Base-by-base conservation (phyloP, 2,329 filamentous ascomycete species). In the Pseudogymnoascus sp. region DNA sequence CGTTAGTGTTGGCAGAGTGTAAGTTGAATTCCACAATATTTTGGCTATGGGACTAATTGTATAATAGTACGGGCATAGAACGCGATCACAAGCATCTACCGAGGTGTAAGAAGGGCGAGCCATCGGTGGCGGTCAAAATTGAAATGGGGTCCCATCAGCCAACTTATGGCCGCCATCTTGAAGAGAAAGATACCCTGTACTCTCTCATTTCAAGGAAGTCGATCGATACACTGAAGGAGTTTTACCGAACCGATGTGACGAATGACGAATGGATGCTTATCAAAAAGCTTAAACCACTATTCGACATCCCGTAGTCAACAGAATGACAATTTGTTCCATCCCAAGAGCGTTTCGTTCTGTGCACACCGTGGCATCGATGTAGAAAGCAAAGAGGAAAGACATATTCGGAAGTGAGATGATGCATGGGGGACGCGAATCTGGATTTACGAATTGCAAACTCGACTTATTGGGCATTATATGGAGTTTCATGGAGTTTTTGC, bases 111-210 rank as follows among this genome's bases (percentile, higher is more conserved):
- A 93, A 92, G 79, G 93, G 93, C 61, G 90, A 96, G 73, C 95
- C 96, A n/a, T 96, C 92, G 1, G 96, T 99, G 8, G 95, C 95
- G 19, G 83, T 99, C 80, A 99, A 99, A 83, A 96, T 99, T 71
- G 96, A 99, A 79, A 88, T 88, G 85, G 93, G 92, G 62, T 79
- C 88, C 64, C 91, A 93, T 75, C 95, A 99, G 80, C 96, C 95
- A 14, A 85, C 89, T 64, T 99, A 99, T 74, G 95, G 95, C 64
- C 89, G 95, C 65, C 95, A 99, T 67, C 84, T 99, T 60, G 95
- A 99, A 76, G 93, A 99, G 76, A 85, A 86, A 67, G 95, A 99
- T 75, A 83, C 79, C 1, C 82, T 99, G 12, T 98, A 97, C 83
- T 93, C 89, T 68, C 82, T 89, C 65, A 91, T 99, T 71, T 95